Base-by-base conservation (phyloP, 371 early-diverging fungal genomes). In the Actinomucor elegans region DNA sequence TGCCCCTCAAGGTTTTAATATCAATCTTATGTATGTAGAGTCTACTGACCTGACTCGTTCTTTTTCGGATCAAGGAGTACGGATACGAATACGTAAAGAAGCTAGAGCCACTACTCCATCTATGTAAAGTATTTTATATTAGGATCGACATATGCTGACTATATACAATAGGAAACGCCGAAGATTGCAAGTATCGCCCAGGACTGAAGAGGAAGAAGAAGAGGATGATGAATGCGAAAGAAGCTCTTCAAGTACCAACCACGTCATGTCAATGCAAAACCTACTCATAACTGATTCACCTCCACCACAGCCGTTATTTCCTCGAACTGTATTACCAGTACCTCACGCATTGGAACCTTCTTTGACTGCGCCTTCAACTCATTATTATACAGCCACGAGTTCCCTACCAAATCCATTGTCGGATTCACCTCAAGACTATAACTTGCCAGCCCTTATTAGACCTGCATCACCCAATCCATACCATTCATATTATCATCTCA, bases 61-160 rank as follows among this genome's bases (percentile, higher is more conserved):
- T 27, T 65, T 65, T 48, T 65, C 65, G n/a, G 65, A 65, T 47
- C 65, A 65, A 56, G 65, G 65, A 12, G 65, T 65, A 23, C 60
- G 65, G 20, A 60, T 65, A 32, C 32, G 65, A 12, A 65, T 65
- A 23, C 42, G 65, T 15, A 65, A 65, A 52, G 65, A 65, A 44
- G 46, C 52, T 37, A 56, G 44, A 17, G 31, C 23, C 27, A 36
- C 41, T 11, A 43, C 33, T 12, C 32, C 43, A 52, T 49, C 38
- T 5, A 52, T 32, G 41, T 52, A 52, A 52, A 43, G 32, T 15
- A 21, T 21, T 29, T 17, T 9, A 32, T 20, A 38, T 32, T 21
- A 33, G 8, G 32, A 47, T 23, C 23, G 17, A 31, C 23, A 21
- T 18, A 18, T 31, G 12, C 28, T 23, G 20, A 27, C 18, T 18